Base-by-base conservation (phyloP, 164 flowering plant genomes). In the Nymphaea thermarum region DNA sequence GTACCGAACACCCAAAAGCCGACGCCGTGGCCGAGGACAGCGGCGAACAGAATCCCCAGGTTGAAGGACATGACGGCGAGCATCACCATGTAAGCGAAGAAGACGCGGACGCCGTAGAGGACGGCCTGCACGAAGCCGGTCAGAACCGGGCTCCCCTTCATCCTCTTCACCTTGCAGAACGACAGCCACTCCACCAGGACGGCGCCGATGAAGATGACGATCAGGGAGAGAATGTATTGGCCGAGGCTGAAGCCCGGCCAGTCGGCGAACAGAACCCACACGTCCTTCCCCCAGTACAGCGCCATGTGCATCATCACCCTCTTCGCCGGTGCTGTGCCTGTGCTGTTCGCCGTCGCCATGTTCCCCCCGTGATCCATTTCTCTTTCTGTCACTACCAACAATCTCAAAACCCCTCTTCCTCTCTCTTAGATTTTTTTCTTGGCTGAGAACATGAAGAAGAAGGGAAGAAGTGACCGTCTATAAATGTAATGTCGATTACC, bases 271-370 rank as follows among this genome's bases (percentile, higher is more conserved):
- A 80, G 74, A 51, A 84, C n/a, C 62, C 73, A 74, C 18, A 75
- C 70, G 55, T 75, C 67, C 45, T 70, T 77, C 12, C 85, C 82
- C 85, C 87, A 84, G 67, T 72, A 82, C 69, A 82, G 81, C 10
- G 84, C 59, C 78, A 71, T 69, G 75, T 79, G 85, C 80, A 78
- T 76, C 71, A n/a, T 60, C 70, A 43, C 45, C 71, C 17, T 66
- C 16, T 10, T 12, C 55, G 36, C 36, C 36, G 36, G 36, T 25
- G 36, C 36, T 1, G 2, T 51, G 57, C 12, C 14, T 51, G 57
- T 51, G 57, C 57, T 51, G 57, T 51, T 51, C 12, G 0, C 14
- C 57, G 3, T 51, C 3, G 8, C 0, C 57, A 51, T 51, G 36
- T 25, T 15, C 7, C 57, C 57, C 3, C 14, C 57, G 14, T 51